phyloP scores from a whole-genome alignment of 2,329 filamentous ascomycete species.

The Alternaria sp. region DNA sequence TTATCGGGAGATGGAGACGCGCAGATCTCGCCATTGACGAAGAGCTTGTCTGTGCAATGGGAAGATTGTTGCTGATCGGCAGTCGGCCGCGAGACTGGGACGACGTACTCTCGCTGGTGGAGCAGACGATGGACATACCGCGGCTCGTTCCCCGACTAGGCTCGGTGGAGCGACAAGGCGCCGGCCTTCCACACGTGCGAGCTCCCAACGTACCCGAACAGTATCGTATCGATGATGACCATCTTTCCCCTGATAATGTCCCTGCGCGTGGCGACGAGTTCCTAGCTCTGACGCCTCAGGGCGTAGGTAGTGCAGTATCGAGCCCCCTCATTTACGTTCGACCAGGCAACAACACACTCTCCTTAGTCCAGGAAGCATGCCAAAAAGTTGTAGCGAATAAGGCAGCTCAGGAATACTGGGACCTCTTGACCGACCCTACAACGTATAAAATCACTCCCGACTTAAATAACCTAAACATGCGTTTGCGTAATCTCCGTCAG shows the following conservation, averaged over 20 bases:
- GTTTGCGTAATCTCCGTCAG: constrained; percentile 71
- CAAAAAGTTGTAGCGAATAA: constrained; percentile 66
- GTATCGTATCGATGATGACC: constrained; percentile 39
- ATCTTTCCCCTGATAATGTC: constrained; percentile 32
- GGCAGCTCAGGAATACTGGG: constrained; percentile 80
- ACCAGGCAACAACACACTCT: constrained; percentile 67
- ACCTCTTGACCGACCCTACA: constrained; percentile 65
- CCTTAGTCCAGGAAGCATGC: constrained; percentile 72
- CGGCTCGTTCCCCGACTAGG: constrained; percentile 58
- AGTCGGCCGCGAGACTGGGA: constrained; percentile 68
- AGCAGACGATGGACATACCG: constrained; percentile 81
- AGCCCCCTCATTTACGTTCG: constrained; percentile 53
- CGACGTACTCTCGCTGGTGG: constrained; percentile 76
- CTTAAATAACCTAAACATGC: constrained; percentile 70
- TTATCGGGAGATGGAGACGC: constrained; percentile 76
- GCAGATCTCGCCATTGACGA: constrained; percentile 79
- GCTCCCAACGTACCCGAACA: constrained; percentile 39
- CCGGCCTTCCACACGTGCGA: constrained; percentile 47
- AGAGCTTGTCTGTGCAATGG: constrained; percentile 81
- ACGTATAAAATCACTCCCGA: constrained; percentile 74
- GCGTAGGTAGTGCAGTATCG: constrained; percentile 33
- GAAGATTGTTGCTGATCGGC: constrained; percentile 74
- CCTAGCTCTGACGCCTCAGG: constrained; percentile 32
- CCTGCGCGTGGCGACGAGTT: constrained; percentile 44
- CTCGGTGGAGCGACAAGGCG: constrained; percentile 33